phyloP scores from a whole-genome alignment of 345 rosid species.

The Psidium friedrichsthalianum region DNA sequence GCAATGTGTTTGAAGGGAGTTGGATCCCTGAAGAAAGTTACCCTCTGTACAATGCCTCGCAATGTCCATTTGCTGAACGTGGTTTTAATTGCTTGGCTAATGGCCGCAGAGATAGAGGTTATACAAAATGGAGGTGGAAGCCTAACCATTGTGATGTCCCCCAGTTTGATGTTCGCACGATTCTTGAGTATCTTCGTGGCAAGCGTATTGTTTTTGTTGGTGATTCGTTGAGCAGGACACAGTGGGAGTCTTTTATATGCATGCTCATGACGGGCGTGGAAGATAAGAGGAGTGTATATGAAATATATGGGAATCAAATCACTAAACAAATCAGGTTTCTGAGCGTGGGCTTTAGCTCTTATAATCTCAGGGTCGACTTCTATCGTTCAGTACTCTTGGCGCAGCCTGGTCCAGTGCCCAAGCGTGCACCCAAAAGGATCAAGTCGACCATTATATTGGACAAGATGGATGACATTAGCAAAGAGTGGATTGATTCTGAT shows the following conservation, averaged over 20 bases:
- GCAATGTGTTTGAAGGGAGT: conserved; percentile 43
- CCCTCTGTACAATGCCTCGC: conserved; percentile 57
- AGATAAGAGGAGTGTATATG: conserved; percentile 51
- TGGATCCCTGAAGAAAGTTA: conserved; percentile 52
- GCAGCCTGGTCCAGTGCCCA: conserved; percentile 36
- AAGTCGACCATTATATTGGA: conserved; percentile 43
- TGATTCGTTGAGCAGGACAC: conserved; percentile 58
- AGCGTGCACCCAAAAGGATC: conserved; percentile 55
- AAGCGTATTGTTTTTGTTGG: conserved; percentile 64
- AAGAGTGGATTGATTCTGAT: conserved; percentile 66
- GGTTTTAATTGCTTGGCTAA: conserved; percentile 62
- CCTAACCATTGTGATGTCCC: conserved; percentile 57
- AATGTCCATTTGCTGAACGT: conserved; percentile 48
- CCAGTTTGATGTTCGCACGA: conserved; percentile 21
- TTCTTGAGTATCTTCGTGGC: conserved; percentile 43
- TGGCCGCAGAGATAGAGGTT: conserved; percentile 48
- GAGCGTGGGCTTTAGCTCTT: conserved; percentile 39
- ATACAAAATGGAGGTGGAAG: conserved; percentile 62
- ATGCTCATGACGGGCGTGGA: conserved; percentile 62
- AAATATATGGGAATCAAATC: conserved; percentile 45
- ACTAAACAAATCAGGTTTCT: conserved; percentile 42
- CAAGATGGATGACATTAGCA: conserved; percentile 47
- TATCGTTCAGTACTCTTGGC: conserved; percentile 63
- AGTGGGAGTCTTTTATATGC: conserved; percentile 75
- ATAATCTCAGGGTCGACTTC: conserved; percentile 41